A percentile compares a stretch with the other conserved stretches of the same genome.
Conservation (phyloP, 2,329 filamentous ascomycete species). For the Coniochaeta hoffmannii region DNA sequence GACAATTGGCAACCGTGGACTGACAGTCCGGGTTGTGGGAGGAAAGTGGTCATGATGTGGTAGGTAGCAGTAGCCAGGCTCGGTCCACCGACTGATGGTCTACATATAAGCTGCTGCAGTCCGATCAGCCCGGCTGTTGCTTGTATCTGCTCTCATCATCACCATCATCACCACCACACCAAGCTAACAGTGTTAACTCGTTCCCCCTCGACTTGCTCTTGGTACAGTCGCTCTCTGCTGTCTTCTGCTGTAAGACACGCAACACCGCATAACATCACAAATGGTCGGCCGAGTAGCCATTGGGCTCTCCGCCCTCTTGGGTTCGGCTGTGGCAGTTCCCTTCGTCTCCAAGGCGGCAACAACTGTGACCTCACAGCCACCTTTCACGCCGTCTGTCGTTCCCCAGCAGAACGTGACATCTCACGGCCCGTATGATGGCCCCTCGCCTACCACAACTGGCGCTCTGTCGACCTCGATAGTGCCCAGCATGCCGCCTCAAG, state of each 20-base stretch:
- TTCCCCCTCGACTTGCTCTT: neutral
- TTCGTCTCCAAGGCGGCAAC: conserved; percentile 13
- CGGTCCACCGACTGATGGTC: too few species aligned
- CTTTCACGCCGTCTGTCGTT: conserved; percentile 9
- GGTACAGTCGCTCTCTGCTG: neutral
- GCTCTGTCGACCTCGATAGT: conserved; percentile 53
- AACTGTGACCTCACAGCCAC: conserved; percentile 7
- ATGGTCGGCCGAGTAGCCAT: conserved; percentile 1
- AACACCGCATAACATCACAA: neutral
- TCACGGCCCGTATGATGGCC: conserved; percentile 63
- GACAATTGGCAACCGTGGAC: neutral
- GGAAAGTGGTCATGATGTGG: neutral
- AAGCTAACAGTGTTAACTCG: too few species aligned
- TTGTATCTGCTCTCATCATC: too few species aligned
- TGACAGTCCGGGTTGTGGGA: neutral
- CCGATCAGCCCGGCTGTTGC: too few species aligned
- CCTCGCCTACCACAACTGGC: conserved; percentile 58
- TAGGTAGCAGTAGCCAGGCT: too few species aligned
- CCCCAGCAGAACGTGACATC: conserved; percentile 46
- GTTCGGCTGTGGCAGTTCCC: conserved; percentile 8
- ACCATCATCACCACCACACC: too few species aligned
- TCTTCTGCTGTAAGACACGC: neutral
- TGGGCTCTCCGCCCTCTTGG: neutral
- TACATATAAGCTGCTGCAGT: too few species aligned
- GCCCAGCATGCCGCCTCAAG: conserved; percentile 48